Evolutionary conservation across 2,329 filamentous ascomycete species (phyloP), one percentile per base, ranked within the genome.

Genomic region (Diaporthe australafricana): DNA sequence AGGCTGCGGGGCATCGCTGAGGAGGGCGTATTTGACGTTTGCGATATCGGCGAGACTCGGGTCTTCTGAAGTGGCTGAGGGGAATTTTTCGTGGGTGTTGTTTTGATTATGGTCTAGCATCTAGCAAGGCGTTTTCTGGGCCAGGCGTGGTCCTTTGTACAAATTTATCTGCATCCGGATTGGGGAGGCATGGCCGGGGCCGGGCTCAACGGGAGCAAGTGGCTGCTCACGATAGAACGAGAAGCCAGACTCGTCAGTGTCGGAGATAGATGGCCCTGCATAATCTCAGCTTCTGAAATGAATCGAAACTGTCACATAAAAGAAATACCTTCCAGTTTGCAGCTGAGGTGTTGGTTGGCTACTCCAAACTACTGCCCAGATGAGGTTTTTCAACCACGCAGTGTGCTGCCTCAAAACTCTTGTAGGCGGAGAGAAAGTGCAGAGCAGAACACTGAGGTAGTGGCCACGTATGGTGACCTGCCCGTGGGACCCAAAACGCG

Each of bases 41-140:
- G 94, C 78, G 91, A 94, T 76, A 93, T 98, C 83, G 94, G 94
- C 0, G 94, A 96, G 84, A 95, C 91, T 76, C 88, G 90, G 72
- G 93, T 94, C 79, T 96, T 94, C 81, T 92, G 77, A 85, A 27
- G 7, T 14, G 20, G 52, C 17, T n/a, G 30, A 20, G 20, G 27
- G 27, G 2, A 42, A 4, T 11, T 9, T 27, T 1, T 20, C n/a
- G 11, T 35, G 30, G 22, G 4, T 20, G 14, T 32, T 17, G 40
- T 42, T 12, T n/a, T 38, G 14, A 27, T 47, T 30, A 22, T 22
- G 32, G 27, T 48, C 20, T 22, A 32, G 35, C 65, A 47, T 57
- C 17, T 32, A 57, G 60, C 60, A 65, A 65, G 60, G 60, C 60
- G 60, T 65, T 65, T 65, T 7, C 7, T n/a, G 22, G 45, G n/a